Conservation (phyloP, 2,329 filamentous ascomycete genomes). For the Lasiodiplodia citricola region DNA sequence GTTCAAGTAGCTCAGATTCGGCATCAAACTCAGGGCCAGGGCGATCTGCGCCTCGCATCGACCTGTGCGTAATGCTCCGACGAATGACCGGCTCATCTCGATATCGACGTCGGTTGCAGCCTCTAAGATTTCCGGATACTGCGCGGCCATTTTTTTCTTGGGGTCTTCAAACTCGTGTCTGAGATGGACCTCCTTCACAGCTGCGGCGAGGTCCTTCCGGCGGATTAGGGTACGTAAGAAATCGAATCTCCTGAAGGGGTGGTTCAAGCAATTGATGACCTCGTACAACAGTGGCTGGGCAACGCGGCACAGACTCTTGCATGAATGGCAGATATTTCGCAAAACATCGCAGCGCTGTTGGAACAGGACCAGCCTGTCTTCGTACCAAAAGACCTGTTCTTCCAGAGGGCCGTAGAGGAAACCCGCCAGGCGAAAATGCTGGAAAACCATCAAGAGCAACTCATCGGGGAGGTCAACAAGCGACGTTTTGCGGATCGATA, state of each 20-base stretch:
- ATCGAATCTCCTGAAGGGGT: not conserved
- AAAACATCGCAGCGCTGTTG: slow-evolving; percentile 3
- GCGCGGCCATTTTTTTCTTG: not conserved
- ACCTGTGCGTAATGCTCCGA: not conserved
- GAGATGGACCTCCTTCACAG: slow-evolving; percentile 9
- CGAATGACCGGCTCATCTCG: not conserved
- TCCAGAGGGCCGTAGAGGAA: not conserved
- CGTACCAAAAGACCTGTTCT: slow-evolving; percentile 3
- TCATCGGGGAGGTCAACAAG: not conserved
- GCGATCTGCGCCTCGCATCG: slow-evolving; percentile 3
- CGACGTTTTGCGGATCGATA: not conserved
- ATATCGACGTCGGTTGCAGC: not conserved
- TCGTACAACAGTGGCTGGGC: slow-evolving; percentile 6
- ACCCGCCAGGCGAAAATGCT: not conserved
- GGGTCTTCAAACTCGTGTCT: not conserved
- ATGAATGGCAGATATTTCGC: not conserved
- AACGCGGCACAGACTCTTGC: not conserved
- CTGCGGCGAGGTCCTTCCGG: not conserved
- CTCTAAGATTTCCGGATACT: not conserved
- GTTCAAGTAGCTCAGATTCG: slow-evolving; percentile 8
- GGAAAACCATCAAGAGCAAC: not conserved
- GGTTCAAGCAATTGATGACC: slow-evolving; percentile 2
- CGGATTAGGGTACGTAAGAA: not conserved
- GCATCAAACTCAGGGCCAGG: not conserved
- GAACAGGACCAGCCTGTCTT: not conserved